Evolutionary conservation across 345 rosid species (phyloP), one percentile per base, ranked within the genome.

Genomic region (Euphorbia pulcherrima): DNA sequence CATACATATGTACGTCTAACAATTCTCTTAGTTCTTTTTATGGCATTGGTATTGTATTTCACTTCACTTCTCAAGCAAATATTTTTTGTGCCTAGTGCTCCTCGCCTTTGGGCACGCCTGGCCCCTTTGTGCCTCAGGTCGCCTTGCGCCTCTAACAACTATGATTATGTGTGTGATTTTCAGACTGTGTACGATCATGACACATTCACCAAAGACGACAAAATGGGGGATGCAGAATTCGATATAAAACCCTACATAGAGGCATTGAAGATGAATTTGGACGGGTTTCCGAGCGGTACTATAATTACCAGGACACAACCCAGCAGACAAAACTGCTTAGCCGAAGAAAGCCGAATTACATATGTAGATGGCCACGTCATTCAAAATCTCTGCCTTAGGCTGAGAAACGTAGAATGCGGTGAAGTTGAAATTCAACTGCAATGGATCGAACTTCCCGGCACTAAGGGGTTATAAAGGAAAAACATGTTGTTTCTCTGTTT

Each of bases 211-310:
- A 78, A 72, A 27, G 98, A 93, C 56, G 98, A 93, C 72, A 87
- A 81, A 74, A 90, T 90, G 98, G 97, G 96, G 27, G 86, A 85
- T 17, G 96, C 97, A 1, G 97, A 87, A 73, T 78, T 93, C 69
- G 80, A 79, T 24, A 75, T 90, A 14, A 74, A 70, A 29, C 74
- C 87, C 1, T 83, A 71, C 64, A 18, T 86, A 17, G 84, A 86
- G 62, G 85, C 83, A 1, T 68, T 83, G 6, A 83, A 65, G 70
- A 82, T 86, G 86, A 57, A 44, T 33, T 39, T 83, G 76, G 73
- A 52, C 2, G 80, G 75, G 27, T 79, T 94, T 12, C 87, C 90
- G n/a, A 77, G 67, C 21, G 94, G 87, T 8, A 78, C 85, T 30
- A 76, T 78, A 59, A 67, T 90, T 70, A 79, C 77, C 65, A 86